These are phyloP conservation scores for Cymbidium sinense DNA, from an alignment of 106 monocot genomes.

Conservation along the genomic window DNA sequence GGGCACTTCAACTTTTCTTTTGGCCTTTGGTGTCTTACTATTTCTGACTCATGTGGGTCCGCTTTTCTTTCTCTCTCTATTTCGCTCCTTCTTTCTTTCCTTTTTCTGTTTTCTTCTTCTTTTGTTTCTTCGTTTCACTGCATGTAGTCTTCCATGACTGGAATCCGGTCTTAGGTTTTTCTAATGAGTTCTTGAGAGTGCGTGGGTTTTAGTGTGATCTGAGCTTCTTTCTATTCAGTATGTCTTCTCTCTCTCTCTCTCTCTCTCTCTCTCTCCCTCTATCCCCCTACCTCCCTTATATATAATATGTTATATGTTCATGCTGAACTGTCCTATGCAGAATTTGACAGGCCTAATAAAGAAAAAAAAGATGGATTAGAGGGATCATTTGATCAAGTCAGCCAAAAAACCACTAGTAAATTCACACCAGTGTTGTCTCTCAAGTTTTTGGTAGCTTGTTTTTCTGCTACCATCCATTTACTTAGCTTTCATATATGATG, in stretches of 20 bases:
- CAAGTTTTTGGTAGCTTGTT: neutral
- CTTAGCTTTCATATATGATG: too few species aligned
- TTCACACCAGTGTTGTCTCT: neutral
- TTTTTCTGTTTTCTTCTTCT: conserved; percentile 1
- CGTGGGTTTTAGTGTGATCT: conserved; percentile 4
- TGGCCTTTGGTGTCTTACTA: conserved; percentile 1
- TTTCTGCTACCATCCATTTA: too few species aligned
- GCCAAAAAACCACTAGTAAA: neutral
- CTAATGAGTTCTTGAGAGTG: neutral
- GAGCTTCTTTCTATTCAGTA: neutral
- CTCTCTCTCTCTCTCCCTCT: conserved; percentile 7
- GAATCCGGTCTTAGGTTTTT: conserved; percentile 4
- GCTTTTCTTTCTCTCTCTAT: conserved; percentile 2
- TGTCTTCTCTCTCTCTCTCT: neutral
- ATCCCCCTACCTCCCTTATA: neutral
- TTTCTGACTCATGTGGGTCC: neutral
- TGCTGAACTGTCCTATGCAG: neutral
- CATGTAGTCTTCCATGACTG: conserved; percentile 3
- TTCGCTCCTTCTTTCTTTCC: neutral
- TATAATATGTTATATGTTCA: neutral
- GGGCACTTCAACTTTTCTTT: conserved; percentile 1
- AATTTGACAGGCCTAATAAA: neutral
- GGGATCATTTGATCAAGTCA: conserved; percentile 3
- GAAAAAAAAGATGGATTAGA: neutral
- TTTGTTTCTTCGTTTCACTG: conserved; percentile 1